These are phyloP conservation scores for Yamadazyma membranifaciens DNA, from an alignment of 1,139 yeast species.

Conservation along the genomic window DNA sequence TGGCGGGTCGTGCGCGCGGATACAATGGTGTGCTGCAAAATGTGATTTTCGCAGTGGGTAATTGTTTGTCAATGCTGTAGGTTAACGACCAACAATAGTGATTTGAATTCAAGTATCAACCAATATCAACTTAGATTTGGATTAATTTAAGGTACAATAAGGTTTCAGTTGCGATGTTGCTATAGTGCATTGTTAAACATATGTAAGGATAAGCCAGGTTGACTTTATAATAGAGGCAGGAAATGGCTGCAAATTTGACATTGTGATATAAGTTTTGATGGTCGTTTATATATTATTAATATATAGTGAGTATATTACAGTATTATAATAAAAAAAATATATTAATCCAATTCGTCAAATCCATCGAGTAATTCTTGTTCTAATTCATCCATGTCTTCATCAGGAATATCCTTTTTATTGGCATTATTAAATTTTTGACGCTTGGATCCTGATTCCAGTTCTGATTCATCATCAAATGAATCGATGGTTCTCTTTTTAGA, in stretches of 20 bases:
- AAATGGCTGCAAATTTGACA: too few species aligned
- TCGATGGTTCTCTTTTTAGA: slow-evolving; percentile 21
- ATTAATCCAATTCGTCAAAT: slow-evolving; percentile 39
- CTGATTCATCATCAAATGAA: slow-evolving; percentile 19
- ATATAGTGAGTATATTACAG: too few species aligned
- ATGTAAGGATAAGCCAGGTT: too few species aligned
- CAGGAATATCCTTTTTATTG: slow-evolving; percentile 2
- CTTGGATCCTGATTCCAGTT: slow-evolving; percentile 11
- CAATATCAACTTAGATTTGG: too few species aligned
- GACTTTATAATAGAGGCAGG: too few species aligned
- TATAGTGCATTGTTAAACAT: too few species aligned
- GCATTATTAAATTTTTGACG: slow-evolving; percentile 9
- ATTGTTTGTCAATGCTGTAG: neutral
- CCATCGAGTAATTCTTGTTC: slow-evolving; percentile 48
- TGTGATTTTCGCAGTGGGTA: too few species aligned
- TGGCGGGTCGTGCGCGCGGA: slow-evolving; percentile 7
- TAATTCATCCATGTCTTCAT: slow-evolving; percentile 38
- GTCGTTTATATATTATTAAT: too few species aligned
- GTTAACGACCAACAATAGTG: too few species aligned
- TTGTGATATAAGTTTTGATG: too few species aligned
- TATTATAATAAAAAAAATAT: neutral
- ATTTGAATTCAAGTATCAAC: neutral
- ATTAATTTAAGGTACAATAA: neutral
- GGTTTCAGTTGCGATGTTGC: neutral
- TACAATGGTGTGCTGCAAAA: too few species aligned